Evolutionary conservation across 257 asterid species (phyloP).

Genomic region (Solanum tarijense): DNA sequence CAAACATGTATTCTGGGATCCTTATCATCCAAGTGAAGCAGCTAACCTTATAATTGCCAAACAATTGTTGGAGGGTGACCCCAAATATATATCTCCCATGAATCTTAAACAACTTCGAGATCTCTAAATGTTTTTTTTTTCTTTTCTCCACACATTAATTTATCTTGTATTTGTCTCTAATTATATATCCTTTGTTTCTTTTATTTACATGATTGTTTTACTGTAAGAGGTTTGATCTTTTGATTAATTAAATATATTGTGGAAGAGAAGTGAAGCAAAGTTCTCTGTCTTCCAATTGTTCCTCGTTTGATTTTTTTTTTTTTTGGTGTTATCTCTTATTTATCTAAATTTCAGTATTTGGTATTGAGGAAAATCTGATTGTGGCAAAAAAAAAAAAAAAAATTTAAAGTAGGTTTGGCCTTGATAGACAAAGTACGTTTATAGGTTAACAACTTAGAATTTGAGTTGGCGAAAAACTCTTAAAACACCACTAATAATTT

Average conservation of each 20-base stretch:
- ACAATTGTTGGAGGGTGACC: slow-evolving; percentile 60
- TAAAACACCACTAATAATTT: neutral
- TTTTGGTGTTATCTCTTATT: neutral
- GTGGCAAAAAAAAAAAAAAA: neutral
- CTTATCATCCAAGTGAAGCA: slow-evolving; percentile 90
- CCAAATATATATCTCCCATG: slow-evolving; percentile 53
- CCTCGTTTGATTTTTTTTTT: neutral
- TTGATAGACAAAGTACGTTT: neutral
- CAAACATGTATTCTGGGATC: slow-evolving; percentile 89
- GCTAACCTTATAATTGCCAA: slow-evolving; percentile 78
- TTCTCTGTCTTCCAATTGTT: neutral
- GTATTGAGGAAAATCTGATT: neutral
- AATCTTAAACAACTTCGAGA: slow-evolving; percentile 68
- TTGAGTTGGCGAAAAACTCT: neutral
- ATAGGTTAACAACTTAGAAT: neutral
- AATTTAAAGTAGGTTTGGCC: neutral
- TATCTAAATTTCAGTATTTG: neutral
- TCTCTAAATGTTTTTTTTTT: slow-evolving; percentile 17
- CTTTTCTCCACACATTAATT: neutral
- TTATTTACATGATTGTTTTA: neutral
- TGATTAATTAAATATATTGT: neutral
- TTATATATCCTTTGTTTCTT: neutral
- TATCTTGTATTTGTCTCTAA: neutral
- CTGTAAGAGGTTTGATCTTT: neutral
- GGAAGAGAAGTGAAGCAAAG: neutral